Percentiles rank a stretch among this genome's conserved stretches.
Evolutionary conservation across 768 basidiomycete species (phyloP).

Genomic region (Hericium rajendrae): DNA sequence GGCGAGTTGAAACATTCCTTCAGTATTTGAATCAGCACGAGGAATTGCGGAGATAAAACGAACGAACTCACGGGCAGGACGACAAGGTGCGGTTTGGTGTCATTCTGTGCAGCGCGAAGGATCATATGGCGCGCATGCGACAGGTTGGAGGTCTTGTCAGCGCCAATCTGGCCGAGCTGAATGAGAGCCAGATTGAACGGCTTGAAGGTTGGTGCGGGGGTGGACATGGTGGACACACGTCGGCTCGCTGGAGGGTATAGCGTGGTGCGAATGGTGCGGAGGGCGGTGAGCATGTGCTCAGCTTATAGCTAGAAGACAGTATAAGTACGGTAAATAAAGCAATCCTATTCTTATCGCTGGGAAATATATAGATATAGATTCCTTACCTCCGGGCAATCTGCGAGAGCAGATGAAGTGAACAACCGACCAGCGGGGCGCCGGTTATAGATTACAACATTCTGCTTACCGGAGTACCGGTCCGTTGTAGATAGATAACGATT

Average conservation of each 20-base stretch:
- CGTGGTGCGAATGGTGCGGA: not conserved
- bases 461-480: too few species aligned
- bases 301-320: not conserved
- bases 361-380: not conserved
- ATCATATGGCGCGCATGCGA: slow-evolving; percentile 76
- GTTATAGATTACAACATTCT: too few species aligned
- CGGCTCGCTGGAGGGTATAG: not conserved
- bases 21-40: not conserved
- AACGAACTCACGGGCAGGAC: slow-evolving; percentile 63
- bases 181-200: slow-evolving; percentile 82
- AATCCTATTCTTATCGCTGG: not conserved
- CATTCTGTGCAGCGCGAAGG: slow-evolving; percentile 46
- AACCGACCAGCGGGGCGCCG: too few species aligned
- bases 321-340: not conserved
- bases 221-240: not conserved
- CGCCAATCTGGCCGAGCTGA: slow-evolving; percentile 71
- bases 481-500: too few species aligned
- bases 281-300: not conserved
- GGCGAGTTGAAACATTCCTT: slow-evolving; percentile 89
- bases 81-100: slow-evolving; percentile 61
- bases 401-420: too few species aligned
- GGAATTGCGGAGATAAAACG: not conserved
- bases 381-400: not conserved
- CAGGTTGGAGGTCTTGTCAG: slow-evolving; percentile 72
- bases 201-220: slow-evolving; percentile 36